A percentile compares a stretch with the other conserved stretches of the same genome.
Evolutionary conservation across 305 asterid genomes (phyloP).

Genomic region (Fraxinus ornus): DNA sequence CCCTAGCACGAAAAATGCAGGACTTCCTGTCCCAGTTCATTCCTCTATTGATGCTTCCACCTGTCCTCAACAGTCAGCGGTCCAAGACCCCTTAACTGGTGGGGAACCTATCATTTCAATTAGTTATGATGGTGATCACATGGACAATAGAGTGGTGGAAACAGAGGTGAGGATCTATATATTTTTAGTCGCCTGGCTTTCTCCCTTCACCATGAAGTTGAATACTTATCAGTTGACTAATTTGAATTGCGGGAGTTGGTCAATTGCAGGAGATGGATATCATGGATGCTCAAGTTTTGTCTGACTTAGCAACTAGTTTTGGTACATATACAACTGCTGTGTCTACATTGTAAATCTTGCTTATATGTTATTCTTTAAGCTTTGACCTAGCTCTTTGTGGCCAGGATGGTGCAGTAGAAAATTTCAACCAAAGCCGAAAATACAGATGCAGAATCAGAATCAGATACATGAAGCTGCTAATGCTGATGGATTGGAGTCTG

Average conservation of each 20-base stretch:
- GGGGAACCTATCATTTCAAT: constrained; percentile 39
- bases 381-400: constrained; percentile 21
- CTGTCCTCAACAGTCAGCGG: constrained; percentile 34
- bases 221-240: neutral
- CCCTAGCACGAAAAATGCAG: constrained; percentile 27
- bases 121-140: constrained; percentile 27
- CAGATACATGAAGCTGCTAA: constrained; percentile 15
- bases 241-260: constrained; percentile 21
- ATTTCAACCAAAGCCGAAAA: constrained; percentile 51
- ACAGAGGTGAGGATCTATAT: constrained; percentile 34
- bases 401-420: constrained; percentile 47
- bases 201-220: neutral
- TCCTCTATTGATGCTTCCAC: constrained; percentile 27
- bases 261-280: constrained; percentile 46
- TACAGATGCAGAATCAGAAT: constrained; percentile 30
- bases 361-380: constrained; percentile 17
- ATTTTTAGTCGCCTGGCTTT: neutral
- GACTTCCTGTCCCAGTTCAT: constrained; percentile 29
- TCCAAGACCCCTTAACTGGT: constrained; percentile 36
- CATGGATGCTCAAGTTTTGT: constrained; percentile 35
- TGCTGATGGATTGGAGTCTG: constrained; percentile 25
- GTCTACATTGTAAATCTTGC: constrained; percentile 1
- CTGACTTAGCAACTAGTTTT: constrained; percentile 38
- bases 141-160: constrained; percentile 25
- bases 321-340: constrained; percentile 38